Evolutionary conservation across 2,329 filamentous ascomycete species (phyloP).

Genomic region (Arthrobotrys musiformis): DNA sequence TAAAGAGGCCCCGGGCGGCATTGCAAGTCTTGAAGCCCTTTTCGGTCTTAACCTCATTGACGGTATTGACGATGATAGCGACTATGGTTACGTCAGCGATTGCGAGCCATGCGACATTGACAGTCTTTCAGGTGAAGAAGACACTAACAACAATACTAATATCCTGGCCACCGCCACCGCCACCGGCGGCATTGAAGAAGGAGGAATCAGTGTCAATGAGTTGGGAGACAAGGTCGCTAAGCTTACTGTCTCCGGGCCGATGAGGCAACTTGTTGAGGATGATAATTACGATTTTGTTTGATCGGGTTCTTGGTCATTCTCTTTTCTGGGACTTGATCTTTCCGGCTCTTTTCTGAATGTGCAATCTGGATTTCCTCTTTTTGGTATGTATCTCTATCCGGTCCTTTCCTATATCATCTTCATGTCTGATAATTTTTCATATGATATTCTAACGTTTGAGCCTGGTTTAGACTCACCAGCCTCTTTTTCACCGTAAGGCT

Average conservation of each 20-base stretch:
- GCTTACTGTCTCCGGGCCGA: neutral
- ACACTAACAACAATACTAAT: neutral
- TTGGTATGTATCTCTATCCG: no score
- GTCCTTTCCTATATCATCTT: no score
- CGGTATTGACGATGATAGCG: neutral
- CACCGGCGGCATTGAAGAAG: neutral
- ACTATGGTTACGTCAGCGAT: constrained; percentile 44
- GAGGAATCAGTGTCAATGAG: neutral
- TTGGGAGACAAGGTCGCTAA: neutral
- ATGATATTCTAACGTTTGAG: no score
- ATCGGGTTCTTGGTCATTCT: no score
- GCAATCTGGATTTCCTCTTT: no score
- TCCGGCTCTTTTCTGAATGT: neutral
- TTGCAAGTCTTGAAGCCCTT: constrained; percentile 5
- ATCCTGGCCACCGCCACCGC: no score
- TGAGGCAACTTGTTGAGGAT: neutral
- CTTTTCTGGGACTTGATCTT: neutral
- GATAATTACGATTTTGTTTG: constrained; percentile 28
- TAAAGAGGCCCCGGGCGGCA: neutral
- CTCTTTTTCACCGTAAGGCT: no score
- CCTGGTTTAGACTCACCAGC: no score
- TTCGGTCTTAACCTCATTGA: neutral
- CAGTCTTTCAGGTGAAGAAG: neutral
- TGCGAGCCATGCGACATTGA: constrained; percentile 33
- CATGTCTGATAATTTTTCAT: no score